Evolutionary conservation across 352 stramenopile genomes (phyloP).

Genomic region (Phytophthora melonis): DNA sequence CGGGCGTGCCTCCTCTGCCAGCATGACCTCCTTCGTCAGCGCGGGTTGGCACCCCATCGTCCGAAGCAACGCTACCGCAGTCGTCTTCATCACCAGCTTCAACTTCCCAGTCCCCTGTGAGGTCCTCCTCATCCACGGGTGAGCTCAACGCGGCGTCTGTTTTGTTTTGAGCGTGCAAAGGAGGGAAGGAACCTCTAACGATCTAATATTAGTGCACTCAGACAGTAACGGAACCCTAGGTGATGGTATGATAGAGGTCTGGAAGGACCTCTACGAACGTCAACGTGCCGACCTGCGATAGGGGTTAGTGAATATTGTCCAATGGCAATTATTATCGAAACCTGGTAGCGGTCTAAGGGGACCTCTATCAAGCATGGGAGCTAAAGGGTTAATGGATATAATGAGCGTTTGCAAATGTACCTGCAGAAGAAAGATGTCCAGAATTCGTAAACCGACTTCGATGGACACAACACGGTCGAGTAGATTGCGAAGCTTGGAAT

Average conservation of each 20-base stretch:
- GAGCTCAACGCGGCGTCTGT: neutral
- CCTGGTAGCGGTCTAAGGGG: neutral
- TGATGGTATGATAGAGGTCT: neutral
- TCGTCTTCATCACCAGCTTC: neutral
- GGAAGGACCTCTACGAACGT: neutral
- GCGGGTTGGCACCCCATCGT: neutral
- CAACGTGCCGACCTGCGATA: neutral
- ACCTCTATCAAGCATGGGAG: too few species aligned
- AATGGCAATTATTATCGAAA: neutral
- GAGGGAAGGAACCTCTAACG: slow-evolving; percentile 2
- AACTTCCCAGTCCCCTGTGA: neutral
- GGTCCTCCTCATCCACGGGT: neutral
- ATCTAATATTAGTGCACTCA: slow-evolving; percentile 1
- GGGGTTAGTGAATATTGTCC: neutral
- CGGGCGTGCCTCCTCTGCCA: neutral
- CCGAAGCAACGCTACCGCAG: neutral
- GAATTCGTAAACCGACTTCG: too few species aligned
- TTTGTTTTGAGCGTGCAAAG: slow-evolving; percentile 1
- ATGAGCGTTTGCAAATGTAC: too few species aligned
- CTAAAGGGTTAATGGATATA: too few species aligned
- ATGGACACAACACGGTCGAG: too few species aligned
- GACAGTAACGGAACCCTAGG: neutral
- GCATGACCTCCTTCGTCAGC: neutral
- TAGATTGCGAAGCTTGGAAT: too few species aligned
- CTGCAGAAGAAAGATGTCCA: too few species aligned